These are phyloP conservation scores for Sporodiniella umbellata DNA, from an alignment of 371 early-diverging fungal genomes.

Conservation along the genomic window DNA sequence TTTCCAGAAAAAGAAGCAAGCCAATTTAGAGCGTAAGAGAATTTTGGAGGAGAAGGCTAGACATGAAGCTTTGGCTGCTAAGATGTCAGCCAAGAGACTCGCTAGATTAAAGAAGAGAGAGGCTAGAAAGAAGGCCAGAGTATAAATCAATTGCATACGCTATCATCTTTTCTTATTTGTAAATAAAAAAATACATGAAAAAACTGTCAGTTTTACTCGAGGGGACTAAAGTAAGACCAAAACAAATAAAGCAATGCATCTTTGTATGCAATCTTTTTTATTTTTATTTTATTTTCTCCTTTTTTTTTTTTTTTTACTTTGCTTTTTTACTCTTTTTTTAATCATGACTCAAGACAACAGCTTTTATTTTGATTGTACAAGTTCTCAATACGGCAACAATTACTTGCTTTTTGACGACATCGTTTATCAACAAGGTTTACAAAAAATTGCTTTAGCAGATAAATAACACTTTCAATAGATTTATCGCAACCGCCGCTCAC, in stretches of 20 bases:
- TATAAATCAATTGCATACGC: conserved; percentile 7
- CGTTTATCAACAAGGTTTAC: neutral
- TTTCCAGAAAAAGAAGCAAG: conserved; percentile 54
- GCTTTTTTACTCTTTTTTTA: conserved; percentile 4
- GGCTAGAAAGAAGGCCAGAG: conserved; percentile 27
- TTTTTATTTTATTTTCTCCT: conserved; percentile 1
- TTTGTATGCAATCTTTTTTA: neutral
- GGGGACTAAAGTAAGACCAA: conserved; percentile 2
- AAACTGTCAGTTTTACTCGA: conserved; percentile 3
- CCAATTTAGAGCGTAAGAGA: conserved; percentile 57
- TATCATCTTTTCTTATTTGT: neutral
- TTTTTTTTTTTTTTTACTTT: neutral
- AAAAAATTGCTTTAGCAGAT: neutral
- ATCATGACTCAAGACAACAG: conserved; percentile 17
- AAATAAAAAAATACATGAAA: neutral
- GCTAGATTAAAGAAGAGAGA: conserved; percentile 27
- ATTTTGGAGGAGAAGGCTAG: conserved; percentile 63
- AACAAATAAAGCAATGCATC: conserved; percentile 4
- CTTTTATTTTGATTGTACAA: conserved; percentile 3
- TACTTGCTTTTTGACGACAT: neutral
- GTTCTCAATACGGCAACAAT: neutral
- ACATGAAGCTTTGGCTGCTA: conserved; percentile 46
- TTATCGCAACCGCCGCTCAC: no score
- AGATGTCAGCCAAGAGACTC: conserved; percentile 27
- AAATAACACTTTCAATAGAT: no score